Conservation (phyloP, 1,139 yeast species). For the Protomyces lactucae-debilis region DNA sequence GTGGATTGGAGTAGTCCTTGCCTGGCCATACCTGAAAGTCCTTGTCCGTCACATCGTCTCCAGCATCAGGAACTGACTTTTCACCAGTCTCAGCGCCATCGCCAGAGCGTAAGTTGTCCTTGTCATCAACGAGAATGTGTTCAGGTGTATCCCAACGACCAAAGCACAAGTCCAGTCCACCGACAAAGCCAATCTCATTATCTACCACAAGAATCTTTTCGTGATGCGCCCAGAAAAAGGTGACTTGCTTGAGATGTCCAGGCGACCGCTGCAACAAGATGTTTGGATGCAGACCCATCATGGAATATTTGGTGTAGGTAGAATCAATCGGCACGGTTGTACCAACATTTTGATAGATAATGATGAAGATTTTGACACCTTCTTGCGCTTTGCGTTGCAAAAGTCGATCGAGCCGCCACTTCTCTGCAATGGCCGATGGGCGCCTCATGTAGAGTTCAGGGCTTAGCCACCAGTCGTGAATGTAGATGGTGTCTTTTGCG, state of each 20-base stretch:
- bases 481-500: constrained; percentile 91
- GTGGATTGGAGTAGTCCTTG: constrained; percentile 93
- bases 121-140: constrained; percentile 81
- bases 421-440: constrained; percentile 93
- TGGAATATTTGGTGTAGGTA: constrained; percentile 85
- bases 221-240: constrained; percentile 98
- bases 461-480: constrained; percentile 98
- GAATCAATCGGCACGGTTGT: constrained; percentile 92
- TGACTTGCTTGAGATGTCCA: constrained; percentile 85
- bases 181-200: constrained; percentile 81
- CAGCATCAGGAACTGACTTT: constrained; percentile 14
- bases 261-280: constrained; percentile 92
- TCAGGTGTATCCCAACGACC: constrained; percentile 97
- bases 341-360: constrained; percentile 93
- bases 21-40: constrained; percentile 76
- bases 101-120: constrained; percentile 29
- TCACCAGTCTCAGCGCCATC: not conserved
- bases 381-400: constrained; percentile 85
- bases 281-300: constrained; percentile 77
- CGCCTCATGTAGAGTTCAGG: constrained; percentile 90
- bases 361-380: constrained; percentile 89
- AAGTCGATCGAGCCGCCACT: constrained; percentile 85
- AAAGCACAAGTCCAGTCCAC: constrained; percentile 92
- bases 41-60: constrained; percentile 40
- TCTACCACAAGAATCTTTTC: constrained; percentile 87